Evolutionary conservation across 2,329 filamentous ascomycete genomes (phyloP).

Genomic region (Ophiosphaerella narmari): DNA sequence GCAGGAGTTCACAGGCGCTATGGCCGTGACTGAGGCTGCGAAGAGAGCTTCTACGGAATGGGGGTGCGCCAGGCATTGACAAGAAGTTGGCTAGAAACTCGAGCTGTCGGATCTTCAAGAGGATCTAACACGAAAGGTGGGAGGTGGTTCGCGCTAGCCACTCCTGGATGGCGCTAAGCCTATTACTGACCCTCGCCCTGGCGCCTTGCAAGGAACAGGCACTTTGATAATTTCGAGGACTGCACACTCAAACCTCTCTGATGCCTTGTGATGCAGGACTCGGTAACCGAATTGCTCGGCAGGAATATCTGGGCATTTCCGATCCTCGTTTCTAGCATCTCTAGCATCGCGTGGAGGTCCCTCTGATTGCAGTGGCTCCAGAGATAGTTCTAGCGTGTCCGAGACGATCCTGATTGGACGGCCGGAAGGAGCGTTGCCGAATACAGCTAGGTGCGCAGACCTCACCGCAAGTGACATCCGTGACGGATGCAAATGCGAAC

Average conservation of each 20-base stretch:
- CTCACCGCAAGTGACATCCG: slow-evolving; percentile 18
- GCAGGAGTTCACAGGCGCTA: slow-evolving; percentile 30
- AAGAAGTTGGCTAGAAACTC: slow-evolving; percentile 38
- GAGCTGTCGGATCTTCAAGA: slow-evolving; percentile 38
- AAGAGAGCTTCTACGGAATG: slow-evolving; percentile 26
- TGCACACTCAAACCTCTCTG: slow-evolving; percentile 38
- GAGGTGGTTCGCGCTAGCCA: slow-evolving; percentile 26
- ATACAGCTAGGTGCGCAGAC: slow-evolving; percentile 11
- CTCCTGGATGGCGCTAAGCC: slow-evolving; percentile 15
- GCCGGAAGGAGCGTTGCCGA: slow-evolving; percentile 1
- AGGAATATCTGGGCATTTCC: slow-evolving; percentile 26
- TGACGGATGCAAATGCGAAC: slow-evolving; percentile 23
- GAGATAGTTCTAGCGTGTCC: slow-evolving; percentile 3
- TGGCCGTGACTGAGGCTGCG: slow-evolving; percentile 31
- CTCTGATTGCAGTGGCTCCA: slow-evolving; percentile 9
- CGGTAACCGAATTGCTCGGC: slow-evolving; percentile 31
- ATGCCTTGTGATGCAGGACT: slow-evolving; percentile 37
- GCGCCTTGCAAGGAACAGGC: slow-evolving; percentile 13
- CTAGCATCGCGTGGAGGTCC: slow-evolving; percentile 12
- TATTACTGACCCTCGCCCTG: slow-evolving; percentile 15
- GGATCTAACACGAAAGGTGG: slow-evolving; percentile 32
- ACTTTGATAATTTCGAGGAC: slow-evolving; percentile 30
- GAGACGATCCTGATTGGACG: neutral
- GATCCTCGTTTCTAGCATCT: slow-evolving; percentile 12
- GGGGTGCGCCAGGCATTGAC: slow-evolving; percentile 40